Percentiles rank a stretch among this genome's conserved stretches.
Conservation (phyloP, 2,329 filamentous ascomycete species). For the Calonectria naviculata region DNA sequence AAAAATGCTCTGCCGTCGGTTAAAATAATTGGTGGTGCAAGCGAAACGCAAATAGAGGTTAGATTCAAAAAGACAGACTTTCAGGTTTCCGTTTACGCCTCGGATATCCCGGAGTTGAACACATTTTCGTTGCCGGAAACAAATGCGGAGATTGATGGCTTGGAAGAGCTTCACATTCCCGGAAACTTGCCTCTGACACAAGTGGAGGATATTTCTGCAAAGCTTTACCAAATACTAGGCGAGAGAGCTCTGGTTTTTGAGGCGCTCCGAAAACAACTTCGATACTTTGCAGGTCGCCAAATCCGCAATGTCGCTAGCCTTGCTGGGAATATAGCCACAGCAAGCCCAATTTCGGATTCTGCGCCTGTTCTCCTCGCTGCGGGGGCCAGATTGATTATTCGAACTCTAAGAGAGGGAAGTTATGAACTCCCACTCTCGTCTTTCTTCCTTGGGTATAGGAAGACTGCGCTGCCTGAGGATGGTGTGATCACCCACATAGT, state of each 20-base stretch:
- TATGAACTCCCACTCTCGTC: constrained; percentile 7
- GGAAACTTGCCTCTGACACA: constrained; percentile 11
- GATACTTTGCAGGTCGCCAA: constrained; percentile 89
- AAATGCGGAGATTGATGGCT: background rate
- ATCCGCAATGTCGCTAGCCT: constrained; percentile 92
- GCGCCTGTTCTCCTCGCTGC: constrained; percentile 90
- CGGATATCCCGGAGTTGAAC: constrained; percentile 82
- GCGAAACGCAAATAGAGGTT: constrained; percentile 93
- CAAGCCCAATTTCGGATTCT: constrained; percentile 89
- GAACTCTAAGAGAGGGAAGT: background rate
- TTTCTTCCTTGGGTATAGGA: constrained; percentile 14
- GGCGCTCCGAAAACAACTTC: constrained; percentile 87
- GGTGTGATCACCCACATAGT: constrained; percentile 18
- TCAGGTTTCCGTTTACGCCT: constrained; percentile 84
- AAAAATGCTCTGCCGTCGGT: constrained; percentile 77
- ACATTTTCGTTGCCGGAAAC: background rate
- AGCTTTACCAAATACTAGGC: constrained; percentile 3
- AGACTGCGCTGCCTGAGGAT: constrained; percentile 7
- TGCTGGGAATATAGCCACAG: constrained; percentile 88
- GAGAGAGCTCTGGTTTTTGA: constrained; percentile 75
- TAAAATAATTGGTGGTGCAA: constrained; percentile 90
- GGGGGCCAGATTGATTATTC: constrained; percentile 51
- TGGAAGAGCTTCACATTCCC: constrained; percentile 9
- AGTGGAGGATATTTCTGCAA: constrained; percentile 3
- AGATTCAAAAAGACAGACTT: constrained; percentile 94